A percentile compares a stretch with the other conserved stretches of the same genome.
These are phyloP conservation scores for Fusarium floridanum DNA, from an alignment of 2,329 filamentous ascomycete species.

Conservation along the genomic window DNA sequence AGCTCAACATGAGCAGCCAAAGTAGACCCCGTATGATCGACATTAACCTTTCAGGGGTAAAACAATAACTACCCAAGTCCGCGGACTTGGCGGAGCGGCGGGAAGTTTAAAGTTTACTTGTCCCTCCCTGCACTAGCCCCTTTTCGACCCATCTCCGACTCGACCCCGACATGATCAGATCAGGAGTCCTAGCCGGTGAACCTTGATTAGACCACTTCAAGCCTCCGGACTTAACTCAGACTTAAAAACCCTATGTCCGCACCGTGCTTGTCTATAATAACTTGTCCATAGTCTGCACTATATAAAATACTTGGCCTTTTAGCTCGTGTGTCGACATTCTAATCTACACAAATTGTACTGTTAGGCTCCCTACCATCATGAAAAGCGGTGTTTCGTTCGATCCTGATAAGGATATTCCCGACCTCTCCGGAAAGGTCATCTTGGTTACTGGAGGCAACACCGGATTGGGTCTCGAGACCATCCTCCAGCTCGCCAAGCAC, in stretches of 20 bases:
- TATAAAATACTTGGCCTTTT: not conserved
- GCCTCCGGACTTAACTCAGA: not conserved
- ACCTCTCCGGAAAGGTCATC: constrained; percentile 81
- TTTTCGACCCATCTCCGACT: not conserved
- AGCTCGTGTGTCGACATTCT: not conserved
- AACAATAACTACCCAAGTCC: not conserved
- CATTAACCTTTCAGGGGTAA: not conserved
- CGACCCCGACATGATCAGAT: not conserved
- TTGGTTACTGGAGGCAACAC: constrained; percentile 89
- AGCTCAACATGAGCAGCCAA: not conserved
- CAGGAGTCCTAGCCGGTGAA: not conserved
- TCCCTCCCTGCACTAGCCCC: not conserved
- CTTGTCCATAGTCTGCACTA: not conserved
- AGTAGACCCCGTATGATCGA: not conserved
- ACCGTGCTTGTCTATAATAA: not conserved
- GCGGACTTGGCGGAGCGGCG: not conserved
- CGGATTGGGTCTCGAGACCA: constrained; percentile 57
- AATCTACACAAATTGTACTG: not conserved
- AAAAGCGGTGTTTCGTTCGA: constrained; percentile 16
- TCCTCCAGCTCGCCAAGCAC: constrained; percentile 22
- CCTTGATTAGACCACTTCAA: not conserved
- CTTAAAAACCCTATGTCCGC: not conserved
- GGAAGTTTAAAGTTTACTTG: not conserved
- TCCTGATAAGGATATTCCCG: constrained; percentile 58
- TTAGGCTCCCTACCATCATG: not conserved